Base-by-base conservation (phyloP, 768 basidiomycete species). In the Suillus cothurnatus region DNA sequence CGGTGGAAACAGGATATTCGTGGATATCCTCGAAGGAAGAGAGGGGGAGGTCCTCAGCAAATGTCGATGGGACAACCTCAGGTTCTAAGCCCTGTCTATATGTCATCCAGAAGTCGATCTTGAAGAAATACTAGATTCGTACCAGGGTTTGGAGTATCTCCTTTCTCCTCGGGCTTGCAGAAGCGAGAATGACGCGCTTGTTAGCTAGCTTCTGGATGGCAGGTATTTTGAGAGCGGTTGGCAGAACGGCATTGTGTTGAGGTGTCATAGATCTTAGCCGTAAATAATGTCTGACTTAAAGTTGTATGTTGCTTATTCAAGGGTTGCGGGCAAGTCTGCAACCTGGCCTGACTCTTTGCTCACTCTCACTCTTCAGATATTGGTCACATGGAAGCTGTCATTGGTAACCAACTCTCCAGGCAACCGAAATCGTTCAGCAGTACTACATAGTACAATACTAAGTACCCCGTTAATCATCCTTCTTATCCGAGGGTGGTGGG, bases 121-220 rank as follows among this genome's bases (percentile, higher is more conserved):
- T 19, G 39, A 60, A 38, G 26, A 6, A 14, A 34, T 5, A n/a
- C 9, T 38, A 21, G 26, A 11, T 15, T 84, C 90, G 73, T 76
- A 95, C 94, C 71, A 91, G 85, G 7, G 84, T 89, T 62, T 81
- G 83, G 26, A 98, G 84, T 65, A 97, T 94, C 62, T 95, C 94
- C 72, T 85, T 88, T 71, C 95, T 82, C 69, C 95, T 84, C 1
- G 94, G 93, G 70, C 93, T 95, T 64, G 86, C 88, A 6, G 95
- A 97, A 1, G 95, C 95, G 1, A 98, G 82, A 3, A 97, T 79
- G 56, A 98, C 85, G 4, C 92, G 84, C 73, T 94, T 95, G 26
- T 86, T 88, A 45, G 81, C 73, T 1, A 97, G 84, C 73, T 89
- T 92, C 70, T 88, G 81, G 52, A 89, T 79, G 0, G 81, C 81